Percentiles rank a stretch among this genome's conserved stretches.
phyloP scores from a whole-genome alignment of 768 basidiomycete genomes.

The Rhizopogon vesiculosus region DNA sequence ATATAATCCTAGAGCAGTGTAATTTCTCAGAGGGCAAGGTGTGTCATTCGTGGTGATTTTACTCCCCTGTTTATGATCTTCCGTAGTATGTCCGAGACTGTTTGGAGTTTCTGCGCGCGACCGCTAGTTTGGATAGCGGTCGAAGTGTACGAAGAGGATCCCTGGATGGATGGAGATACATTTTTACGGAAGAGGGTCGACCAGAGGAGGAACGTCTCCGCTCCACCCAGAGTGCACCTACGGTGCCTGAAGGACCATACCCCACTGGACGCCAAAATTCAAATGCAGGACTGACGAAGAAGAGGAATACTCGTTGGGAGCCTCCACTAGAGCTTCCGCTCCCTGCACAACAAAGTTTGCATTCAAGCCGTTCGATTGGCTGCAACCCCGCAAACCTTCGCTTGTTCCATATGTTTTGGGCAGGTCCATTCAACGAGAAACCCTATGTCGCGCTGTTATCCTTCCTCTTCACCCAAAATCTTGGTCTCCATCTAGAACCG shows the following conservation, averaged over 20 bases:
- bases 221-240: slow-evolving; percentile 9
- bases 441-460: slow-evolving; percentile 91
- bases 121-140: slow-evolving; percentile 79
- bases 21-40: slow-evolving; percentile 76
- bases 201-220: slow-evolving; percentile 12
- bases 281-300: slow-evolving; percentile 53
- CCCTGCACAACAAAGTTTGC: slow-evolving; percentile 39
- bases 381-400: slow-evolving; percentile 79
- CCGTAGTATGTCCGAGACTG: slow-evolving; percentile 91
- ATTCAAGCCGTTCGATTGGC: slow-evolving; percentile 33
- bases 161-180: slow-evolving; percentile 75
- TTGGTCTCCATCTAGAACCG: slow-evolving; percentile 61
- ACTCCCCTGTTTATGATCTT: not conserved
- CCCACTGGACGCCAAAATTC: slow-evolving; percentile 35
- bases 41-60: slow-evolving; percentile 3
- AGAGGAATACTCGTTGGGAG: slow-evolving; percentile 59
- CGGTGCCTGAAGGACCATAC: slow-evolving; percentile 16
- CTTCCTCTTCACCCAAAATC: slow-evolving; percentile 90
- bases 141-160: slow-evolving; percentile 67
- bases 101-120: slow-evolving; percentile 81
- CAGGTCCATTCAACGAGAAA: slow-evolving; percentile 94
- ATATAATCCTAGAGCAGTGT: slow-evolving; percentile 82
- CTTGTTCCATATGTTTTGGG: slow-evolving; percentile 96
- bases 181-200: slow-evolving; percentile 53
- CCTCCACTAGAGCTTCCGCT: slow-evolving; percentile 42